Evolutionary conservation across 2,329 filamentous ascomycete genomes (phyloP).

Genomic region (Acrodontium crateriforme): DNA sequence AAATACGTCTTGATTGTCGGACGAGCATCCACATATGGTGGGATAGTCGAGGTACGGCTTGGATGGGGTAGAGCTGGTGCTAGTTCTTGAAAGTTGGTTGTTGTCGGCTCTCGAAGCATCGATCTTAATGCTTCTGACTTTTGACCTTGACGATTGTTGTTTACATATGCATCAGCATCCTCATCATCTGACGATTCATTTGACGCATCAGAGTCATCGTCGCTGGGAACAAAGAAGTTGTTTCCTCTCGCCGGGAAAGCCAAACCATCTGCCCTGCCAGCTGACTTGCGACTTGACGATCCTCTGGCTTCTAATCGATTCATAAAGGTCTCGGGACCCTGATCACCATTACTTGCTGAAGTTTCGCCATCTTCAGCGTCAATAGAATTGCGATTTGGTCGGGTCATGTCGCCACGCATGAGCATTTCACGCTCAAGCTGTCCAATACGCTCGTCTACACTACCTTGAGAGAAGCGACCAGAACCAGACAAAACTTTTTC

Average conservation of each 20-base stretch:
- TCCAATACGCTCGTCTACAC: constrained; percentile 40
- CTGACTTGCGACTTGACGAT: too few relatives aligned
- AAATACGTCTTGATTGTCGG: constrained; percentile 48
- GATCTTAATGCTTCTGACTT: too few relatives aligned
- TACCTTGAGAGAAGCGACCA: constrained; percentile 25
- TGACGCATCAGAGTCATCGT: too few relatives aligned
- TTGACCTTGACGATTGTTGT: too few relatives aligned
- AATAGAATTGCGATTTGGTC: too few relatives aligned
- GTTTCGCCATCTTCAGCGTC: constrained; percentile 18
- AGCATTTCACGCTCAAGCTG: constrained; percentile 41
- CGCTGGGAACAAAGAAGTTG: too few relatives aligned
- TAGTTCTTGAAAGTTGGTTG: neutral
- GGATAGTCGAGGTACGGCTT: constrained; percentile 28
- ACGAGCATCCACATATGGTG: constrained; percentile 40
- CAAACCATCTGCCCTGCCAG: too few relatives aligned
- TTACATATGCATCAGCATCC: too few relatives aligned
- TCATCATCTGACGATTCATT: too few relatives aligned
- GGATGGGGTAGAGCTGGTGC: constrained; percentile 1
- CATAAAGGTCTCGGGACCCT: too few relatives aligned
- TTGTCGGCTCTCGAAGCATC: constrained; percentile 10
- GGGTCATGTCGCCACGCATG: constrained; percentile 28
- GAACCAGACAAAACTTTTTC: constrained; percentile 30
- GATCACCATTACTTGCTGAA: constrained; percentile 4
- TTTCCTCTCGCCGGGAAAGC: too few relatives aligned
- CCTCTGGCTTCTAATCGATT: too few relatives aligned